These are phyloP conservation scores for Mortierella sp. DNA, from an alignment of 371 early-diverging fungal genomes.

Conservation along the genomic window DNA sequence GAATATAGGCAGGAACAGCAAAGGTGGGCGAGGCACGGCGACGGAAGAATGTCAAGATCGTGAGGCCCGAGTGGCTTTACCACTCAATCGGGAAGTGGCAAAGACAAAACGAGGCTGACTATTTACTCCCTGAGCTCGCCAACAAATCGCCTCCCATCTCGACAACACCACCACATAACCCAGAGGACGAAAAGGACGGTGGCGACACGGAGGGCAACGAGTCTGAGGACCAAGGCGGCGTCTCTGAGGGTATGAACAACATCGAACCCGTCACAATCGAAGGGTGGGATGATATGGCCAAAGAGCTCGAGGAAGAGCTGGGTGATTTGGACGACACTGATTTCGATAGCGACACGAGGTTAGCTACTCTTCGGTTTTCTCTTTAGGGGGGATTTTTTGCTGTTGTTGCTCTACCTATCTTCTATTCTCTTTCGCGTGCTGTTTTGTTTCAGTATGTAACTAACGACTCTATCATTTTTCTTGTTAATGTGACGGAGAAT, in stretches of 20 bases:
- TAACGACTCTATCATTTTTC: neutral
- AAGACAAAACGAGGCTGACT: constrained; percentile 67
- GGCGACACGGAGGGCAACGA: constrained; percentile 18
- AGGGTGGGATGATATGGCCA: constrained; percentile 69
- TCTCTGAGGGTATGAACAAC: constrained; percentile 53
- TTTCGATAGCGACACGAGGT: constrained; percentile 61
- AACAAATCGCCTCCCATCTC: constrained; percentile 30
- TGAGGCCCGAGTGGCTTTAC: constrained; percentile 61
- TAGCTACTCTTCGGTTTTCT: constrained; percentile 27
- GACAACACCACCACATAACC: constrained; percentile 27
- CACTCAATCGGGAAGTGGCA: constrained; percentile 72
- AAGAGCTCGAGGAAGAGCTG: constrained; percentile 71
- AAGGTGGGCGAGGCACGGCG: constrained; percentile 38
- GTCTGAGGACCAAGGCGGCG: constrained; percentile 39
- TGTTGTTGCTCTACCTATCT: neutral
- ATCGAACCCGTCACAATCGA: constrained; percentile 59
- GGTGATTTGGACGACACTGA: constrained; percentile 69
- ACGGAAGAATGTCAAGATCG: constrained; percentile 31
- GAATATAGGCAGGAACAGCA: constrained; percentile 47
- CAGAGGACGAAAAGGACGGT: constrained; percentile 46
- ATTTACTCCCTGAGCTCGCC: constrained; percentile 57
- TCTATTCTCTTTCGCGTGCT: neutral
- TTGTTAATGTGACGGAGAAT: neutral
- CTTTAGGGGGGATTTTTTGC: neutral
- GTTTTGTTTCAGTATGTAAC: neutral